Evolutionary conservation across 1,284 basidiomycete species (phyloP), one percentile per base, ranked within the genome.

Genomic region (Amylostereum areolatum): DNA sequence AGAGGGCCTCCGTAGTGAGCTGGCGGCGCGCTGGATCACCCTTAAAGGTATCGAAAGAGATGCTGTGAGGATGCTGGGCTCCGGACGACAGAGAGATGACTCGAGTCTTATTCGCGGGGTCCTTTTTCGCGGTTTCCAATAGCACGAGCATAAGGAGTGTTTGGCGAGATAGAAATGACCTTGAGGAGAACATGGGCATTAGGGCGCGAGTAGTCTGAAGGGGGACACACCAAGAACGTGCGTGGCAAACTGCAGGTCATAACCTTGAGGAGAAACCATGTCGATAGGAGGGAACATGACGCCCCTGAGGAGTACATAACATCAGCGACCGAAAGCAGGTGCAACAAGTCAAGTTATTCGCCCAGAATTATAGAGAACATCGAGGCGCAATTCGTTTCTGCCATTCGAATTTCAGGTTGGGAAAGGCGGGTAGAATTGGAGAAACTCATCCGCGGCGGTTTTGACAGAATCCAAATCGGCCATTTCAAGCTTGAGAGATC

Each of bases 191-290:
- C 18, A 18, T 18, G 18, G 18, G 18, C 18, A 18, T 18, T 18
- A 4, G 27, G 25, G 33, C 36, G 33, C 25, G 10, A 36, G 37
- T 43, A 41, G 41, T 31, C 12, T 10, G 27, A 42, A 11, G 18
- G 18, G 2, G 24, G 28, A 45, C 43, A 3, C 12, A 49, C 56
- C 68, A 30, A 72, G 59, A 8, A 58, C 57, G 44, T 73, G 74
- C 11, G 69, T 71, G 2, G 71, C 72, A 50, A 72, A 74, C 56
- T 73, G 72, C 4, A 74, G 57, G 10, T 73, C 68, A 51, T 69
- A 70, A 1, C 70, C 69, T 45, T 74, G 66, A 18, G 59, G 59
- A 4, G 74, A 74, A 44, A 61, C 52, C 45, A 58, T 47, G 9
- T 60, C 57, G 7, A 55, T 43, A 1, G 66, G 66, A 6, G 62